Evolutionary conservation across 148 eudicot genomes (phyloP).

Genomic region (Limonium bicolor): DNA sequence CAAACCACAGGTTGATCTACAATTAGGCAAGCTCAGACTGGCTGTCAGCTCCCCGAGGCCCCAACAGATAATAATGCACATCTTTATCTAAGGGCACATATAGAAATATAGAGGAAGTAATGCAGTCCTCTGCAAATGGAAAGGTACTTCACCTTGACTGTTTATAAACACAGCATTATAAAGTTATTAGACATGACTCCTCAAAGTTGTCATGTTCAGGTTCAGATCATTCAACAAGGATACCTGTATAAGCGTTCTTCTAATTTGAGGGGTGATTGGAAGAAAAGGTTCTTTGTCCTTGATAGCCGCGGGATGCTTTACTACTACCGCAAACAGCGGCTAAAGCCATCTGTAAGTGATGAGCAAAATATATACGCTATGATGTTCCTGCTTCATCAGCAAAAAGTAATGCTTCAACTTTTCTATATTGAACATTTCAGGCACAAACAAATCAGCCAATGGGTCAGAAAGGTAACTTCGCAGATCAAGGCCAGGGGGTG

Average conservation of each 20-base stretch:
- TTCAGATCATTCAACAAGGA: conserved; percentile 92
- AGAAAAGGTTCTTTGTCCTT: conserved; percentile 90
- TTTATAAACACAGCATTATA: neutral
- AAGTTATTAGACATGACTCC: too few species aligned
- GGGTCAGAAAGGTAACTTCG: conserved; percentile 3
- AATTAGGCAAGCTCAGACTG: conserved; percentile 30
- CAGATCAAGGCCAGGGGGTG: conserved; percentile 67
- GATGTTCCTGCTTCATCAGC: conserved; percentile 1
- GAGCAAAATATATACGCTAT: neutral
- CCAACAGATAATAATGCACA: too few species aligned
- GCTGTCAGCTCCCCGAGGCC: too few species aligned
- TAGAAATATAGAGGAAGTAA: conserved; percentile 66
- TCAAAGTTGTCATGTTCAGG: conserved; percentile 35
- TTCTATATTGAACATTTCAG: conserved; percentile 1
- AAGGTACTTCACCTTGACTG: conserved; percentile 32
- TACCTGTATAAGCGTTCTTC: conserved; percentile 91
- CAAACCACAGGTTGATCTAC: conserved; percentile 52
- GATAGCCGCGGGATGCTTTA: conserved; percentile 92
- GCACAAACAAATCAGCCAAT: neutral
- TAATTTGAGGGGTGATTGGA: conserved; percentile 92
- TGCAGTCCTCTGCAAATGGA: conserved; percentile 84
- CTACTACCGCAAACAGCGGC: conserved; percentile 85
- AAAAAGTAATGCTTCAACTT: too few species aligned
- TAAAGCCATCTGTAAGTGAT: conserved; percentile 57
- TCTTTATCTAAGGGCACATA: conserved; percentile 41